phyloP scores from a whole-genome alignment of 805 yeast genomes.

The Schwanniomyces sp. region DNA sequence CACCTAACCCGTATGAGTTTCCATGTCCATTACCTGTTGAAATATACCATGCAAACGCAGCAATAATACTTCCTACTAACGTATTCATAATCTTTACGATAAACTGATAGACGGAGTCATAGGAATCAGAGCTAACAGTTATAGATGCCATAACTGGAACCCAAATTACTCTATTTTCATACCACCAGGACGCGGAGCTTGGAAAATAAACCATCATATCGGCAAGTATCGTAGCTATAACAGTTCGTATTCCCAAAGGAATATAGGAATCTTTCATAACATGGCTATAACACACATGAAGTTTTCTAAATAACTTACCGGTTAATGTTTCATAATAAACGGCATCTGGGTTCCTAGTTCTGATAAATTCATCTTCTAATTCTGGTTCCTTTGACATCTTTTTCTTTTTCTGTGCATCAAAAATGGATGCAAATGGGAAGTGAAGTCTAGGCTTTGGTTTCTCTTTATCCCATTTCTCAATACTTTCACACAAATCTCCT shows the following conservation, averaged over 20 bases:
- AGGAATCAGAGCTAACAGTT: slow-evolving; percentile 1
- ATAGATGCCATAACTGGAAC: slow-evolving; percentile 2
- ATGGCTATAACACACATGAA: slow-evolving; percentile 14
- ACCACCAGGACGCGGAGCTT: not conserved
- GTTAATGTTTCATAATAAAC: slow-evolving; percentile 19
- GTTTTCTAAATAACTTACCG: slow-evolving; percentile 19
- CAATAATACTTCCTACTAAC: not conserved
- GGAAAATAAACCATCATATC: not conserved
- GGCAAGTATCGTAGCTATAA: not conserved
- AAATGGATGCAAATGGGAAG: not conserved
- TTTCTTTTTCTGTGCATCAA: not conserved
- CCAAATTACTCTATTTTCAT: slow-evolving; percentile 4
- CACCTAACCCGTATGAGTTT: slow-evolving; percentile 32
- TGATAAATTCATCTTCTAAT: slow-evolving; percentile 8
- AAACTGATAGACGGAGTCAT: slow-evolving; percentile 1
- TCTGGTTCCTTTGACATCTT: not conserved
- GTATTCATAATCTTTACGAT: not conserved
- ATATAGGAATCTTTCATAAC: slow-evolving; percentile 8
- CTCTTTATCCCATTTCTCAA: not conserved
- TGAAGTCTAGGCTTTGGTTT: not conserved
- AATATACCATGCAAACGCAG: slow-evolving; percentile 30
- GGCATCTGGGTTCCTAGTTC: slow-evolving; percentile 28
- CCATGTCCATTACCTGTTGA: slow-evolving; percentile 30
- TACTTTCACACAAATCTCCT: not conserved
- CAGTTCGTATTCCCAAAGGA: slow-evolving; percentile 5